Evolutionary conservation across 768 basidiomycete genomes (phyloP), one percentile per base, ranked within the genome.

Genomic region (Suillus brevipes): DNA sequence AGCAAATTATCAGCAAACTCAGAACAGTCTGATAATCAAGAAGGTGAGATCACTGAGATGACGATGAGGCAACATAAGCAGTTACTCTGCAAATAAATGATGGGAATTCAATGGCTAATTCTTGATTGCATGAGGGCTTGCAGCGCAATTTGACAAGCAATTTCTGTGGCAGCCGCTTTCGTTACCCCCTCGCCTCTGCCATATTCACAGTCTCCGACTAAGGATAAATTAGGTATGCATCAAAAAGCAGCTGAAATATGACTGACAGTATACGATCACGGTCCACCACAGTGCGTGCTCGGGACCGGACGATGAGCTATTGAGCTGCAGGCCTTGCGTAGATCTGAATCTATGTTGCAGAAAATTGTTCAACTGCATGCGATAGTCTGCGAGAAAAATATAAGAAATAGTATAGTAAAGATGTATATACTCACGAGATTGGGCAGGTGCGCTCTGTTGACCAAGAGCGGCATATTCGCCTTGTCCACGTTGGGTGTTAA

Each of bases 351-450:
- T 63, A 8, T 37, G 58, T 62, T 75, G 74, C 34, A 69, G 52
- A 16, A 64, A 66, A 62, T 75, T 76, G 61, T 76, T 75, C 20
- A 76, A 63, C 37, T 73, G 65, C 66, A 73, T 67, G 45, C 70
- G 52, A 49, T 65, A 64, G 45, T 73, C 72, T 73, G 37, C 9
- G 36, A 4, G 55, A 45, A 67, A 7, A 56, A n/a, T 28, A 36
- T 62, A 60, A 60, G 31, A 20, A 28, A 4, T 40, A 1, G 12
- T 18, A 59, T 10, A 59, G 9, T 42, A 2, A 28, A 59, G 4
- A 59, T 42, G 13, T 20, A 31, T 20, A 28, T 6, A 59, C 58
- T 18, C n/a, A 59, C 58, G 40, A 59, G 6, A 0, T 40, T 58
- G 57, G 34, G 1, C 20, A 12, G 12, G 20, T 31, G 18, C 52